phyloP scores from a whole-genome alignment of 345 rosid genomes.

The Brassica cretica region DNA sequence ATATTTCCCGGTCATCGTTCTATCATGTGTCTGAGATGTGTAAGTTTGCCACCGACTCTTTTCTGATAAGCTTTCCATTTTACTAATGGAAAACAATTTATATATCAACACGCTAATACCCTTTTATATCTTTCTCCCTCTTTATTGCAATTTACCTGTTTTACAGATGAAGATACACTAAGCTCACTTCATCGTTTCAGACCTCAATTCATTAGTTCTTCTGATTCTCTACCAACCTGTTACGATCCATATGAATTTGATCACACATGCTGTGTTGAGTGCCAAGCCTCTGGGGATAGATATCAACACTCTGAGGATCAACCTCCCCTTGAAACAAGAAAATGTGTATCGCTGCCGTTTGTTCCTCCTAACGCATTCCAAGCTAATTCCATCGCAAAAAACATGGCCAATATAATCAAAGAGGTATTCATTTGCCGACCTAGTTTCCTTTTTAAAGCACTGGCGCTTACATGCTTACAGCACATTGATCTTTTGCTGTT shows the following conservation, averaged over 20 bases:
- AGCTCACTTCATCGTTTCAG: slow-evolving; percentile 70
- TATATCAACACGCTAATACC: neutral
- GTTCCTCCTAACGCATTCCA: slow-evolving; percentile 59
- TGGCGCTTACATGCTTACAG: slow-evolving; percentile 20
- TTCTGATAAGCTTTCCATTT: slow-evolving; percentile 17
- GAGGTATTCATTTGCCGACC: slow-evolving; percentile 57
- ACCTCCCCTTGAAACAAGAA: slow-evolving; percentile 43
- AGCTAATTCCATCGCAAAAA: slow-evolving; percentile 48
- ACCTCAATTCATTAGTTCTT: slow-evolving; percentile 57
- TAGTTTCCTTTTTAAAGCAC: neutral
- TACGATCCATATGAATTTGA: slow-evolving; percentile 59
- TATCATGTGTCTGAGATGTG: slow-evolving; percentile 75
- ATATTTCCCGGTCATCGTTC: slow-evolving; percentile 70
- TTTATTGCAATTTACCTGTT: slow-evolving; percentile 4
- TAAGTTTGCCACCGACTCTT: slow-evolving; percentile 41
- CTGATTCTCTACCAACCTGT: slow-evolving; percentile 59
- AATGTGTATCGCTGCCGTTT: slow-evolving; percentile 74
- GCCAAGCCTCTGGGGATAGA: slow-evolving; percentile 44
- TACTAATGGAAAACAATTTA: slow-evolving; percentile 2
- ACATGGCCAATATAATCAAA: slow-evolving; percentile 49
- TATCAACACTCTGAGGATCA: slow-evolving; percentile 43
- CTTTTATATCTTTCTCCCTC: neutral
- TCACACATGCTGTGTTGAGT: slow-evolving; percentile 64
- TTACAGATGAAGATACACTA: slow-evolving; percentile 80
- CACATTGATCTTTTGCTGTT: slow-evolving; percentile 21